Evolutionary conservation across 75 land plant species (phyloP), one percentile per base, ranked within the genome.

Genomic region (Pinus tabuliformis): DNA sequence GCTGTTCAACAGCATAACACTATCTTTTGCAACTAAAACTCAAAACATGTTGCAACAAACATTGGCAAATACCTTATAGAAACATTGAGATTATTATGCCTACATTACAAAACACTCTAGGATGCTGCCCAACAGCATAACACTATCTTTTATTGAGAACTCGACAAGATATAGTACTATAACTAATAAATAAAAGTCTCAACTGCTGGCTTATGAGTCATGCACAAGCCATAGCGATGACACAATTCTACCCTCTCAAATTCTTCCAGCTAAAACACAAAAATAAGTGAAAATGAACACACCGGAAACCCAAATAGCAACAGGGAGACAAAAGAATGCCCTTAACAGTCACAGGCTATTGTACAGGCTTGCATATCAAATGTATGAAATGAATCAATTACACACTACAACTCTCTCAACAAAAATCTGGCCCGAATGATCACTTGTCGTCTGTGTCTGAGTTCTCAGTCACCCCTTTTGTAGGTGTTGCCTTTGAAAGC

Each of bases 401-500:
- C 72, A 68, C 72, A 42, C 39, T 68, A 68, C 72, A 68, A 20
- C 49, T n/a, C 71, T 37, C 54, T 68, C 21, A 18, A n/a, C 42
- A 42, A 42, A 39, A 39, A 37, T 20, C 8, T 39, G 13, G 52
- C 72, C n/a, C 22, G 20, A 20, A 20, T 11, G 6, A 17, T 37
- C 36, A 68, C 72, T 68, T 22, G 49, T 68, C 72, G 3, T 21
- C 52, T 39, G 72, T 68, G 3, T 21, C 52, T 39, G 72, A 42
- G 72, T 42, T 42, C 72, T 42, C 72, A 42, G 72, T 68, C 72
- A 68, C 72, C 72, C 52, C 72, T 68, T 68, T 68, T 39, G 12
- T 68, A 21, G 72, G 72, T 68, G 72, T 49, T 4, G 78, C 83
- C 21, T 82, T 83, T 59, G 86, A 83, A 37, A 90, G 92, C 83